Evolutionary conservation across 306 rosid species (phyloP).

Genomic region (Sphenostylis stenocarpa): DNA sequence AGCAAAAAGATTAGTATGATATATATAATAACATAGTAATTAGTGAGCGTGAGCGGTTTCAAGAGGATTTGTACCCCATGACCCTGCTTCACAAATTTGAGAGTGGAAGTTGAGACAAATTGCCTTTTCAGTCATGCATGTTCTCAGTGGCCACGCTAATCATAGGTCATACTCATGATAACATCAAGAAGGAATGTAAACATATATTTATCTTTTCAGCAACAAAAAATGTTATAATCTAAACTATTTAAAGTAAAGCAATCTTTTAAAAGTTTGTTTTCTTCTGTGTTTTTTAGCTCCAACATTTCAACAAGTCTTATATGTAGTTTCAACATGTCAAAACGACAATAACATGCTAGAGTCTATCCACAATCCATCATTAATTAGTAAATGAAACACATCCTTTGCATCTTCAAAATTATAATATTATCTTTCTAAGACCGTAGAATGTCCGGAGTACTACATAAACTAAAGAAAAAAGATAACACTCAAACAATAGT

Average conservation of each 20-base stretch:
- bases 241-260: not conserved
- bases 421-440: not conserved
- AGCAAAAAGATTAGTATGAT: slow-evolving; percentile 11
- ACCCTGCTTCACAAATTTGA: not conserved
- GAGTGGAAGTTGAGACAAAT: slow-evolving; percentile 27
- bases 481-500: not conserved
- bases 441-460: not conserved
- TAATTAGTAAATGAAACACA: not conserved
- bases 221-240: slow-evolving; percentile 6
- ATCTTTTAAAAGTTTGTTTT: not conserved
- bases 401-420: not conserved
- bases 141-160: not conserved
- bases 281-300: not conserved
- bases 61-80: slow-evolving; percentile 14
- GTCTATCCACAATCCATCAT: not conserved
- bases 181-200: not conserved
- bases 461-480: no score
- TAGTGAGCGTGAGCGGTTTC: slow-evolving; percentile 12
- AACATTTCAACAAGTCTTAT: not conserved
- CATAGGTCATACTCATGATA: slow-evolving; percentile 20
- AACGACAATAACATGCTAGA: not conserved
- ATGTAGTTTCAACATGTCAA: not conserved
- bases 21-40: slow-evolving; percentile 17
- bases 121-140: slow-evolving; percentile 23
- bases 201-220: not conserved